These are phyloP conservation scores for Saxophila tyrrhenica DNA, from an alignment of 495 filamentous ascomycete genomes.

Conservation along the genomic window DNA sequence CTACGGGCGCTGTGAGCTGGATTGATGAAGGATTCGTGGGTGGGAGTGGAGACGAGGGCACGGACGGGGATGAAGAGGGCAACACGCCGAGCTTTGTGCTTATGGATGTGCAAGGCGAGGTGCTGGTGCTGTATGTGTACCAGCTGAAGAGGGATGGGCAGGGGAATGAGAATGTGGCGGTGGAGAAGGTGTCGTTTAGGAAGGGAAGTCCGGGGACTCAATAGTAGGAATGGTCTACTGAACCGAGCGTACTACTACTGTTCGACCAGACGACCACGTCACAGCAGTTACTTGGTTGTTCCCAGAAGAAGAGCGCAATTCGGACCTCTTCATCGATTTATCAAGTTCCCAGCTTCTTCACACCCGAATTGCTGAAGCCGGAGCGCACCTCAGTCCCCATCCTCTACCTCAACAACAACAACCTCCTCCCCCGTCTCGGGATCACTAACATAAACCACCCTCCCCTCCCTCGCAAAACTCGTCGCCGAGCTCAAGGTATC, in stretches of 20 bases:
- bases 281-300: too few species aligned
- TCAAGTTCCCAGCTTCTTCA: too few species aligned
- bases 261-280: not conserved
- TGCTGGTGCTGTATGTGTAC: constrained; percentile 94
- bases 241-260: too few species aligned
- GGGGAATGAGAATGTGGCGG: constrained; percentile 81
- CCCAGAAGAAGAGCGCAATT: too few species aligned
- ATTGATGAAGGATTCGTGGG: constrained; percentile 52
- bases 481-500: constrained; percentile 11
- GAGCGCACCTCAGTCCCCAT: too few species aligned
- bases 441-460: not conserved
- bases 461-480: not conserved
- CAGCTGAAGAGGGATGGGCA: constrained; percentile 83
- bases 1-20: constrained; percentile 71
- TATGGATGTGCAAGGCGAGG: constrained; percentile 99
- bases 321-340: too few species aligned
- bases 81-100: constrained; percentile 91
- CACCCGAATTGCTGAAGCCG: too few species aligned
- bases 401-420: not conserved
- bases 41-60: constrained; percentile 66
- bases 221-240: not conserved
- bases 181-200: constrained; percentile 96
- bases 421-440: not conserved
- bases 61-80: constrained; percentile 62
- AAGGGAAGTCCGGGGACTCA: constrained; percentile 44